Evolutionary conservation across 306 rosid species (phyloP).

Genomic region (Vicia sativa): DNA sequence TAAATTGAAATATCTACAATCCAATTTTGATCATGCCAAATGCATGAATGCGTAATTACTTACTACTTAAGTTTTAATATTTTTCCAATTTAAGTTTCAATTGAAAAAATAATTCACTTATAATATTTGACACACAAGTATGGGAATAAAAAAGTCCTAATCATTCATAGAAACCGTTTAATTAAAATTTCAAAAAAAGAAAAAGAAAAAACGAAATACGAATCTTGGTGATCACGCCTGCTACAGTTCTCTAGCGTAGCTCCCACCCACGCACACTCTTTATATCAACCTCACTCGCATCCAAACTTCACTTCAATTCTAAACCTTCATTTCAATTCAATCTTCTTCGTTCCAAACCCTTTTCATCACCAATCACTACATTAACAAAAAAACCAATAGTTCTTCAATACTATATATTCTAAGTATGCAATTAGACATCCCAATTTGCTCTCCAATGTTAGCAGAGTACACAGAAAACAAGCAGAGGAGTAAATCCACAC

Average conservation of each 20-base stretch:
- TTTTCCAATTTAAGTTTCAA: too few relatives aligned
- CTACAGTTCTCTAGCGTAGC: constrained; percentile 2
- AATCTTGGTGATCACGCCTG: neutral
- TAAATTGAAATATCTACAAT: too few relatives aligned
- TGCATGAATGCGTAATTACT: too few relatives aligned
- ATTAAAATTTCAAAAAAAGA: neutral
- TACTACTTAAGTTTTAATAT: too few relatives aligned
- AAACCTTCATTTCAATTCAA: neutral
- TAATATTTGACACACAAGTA: too few relatives aligned
- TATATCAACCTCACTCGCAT: neutral
- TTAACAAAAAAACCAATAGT: neutral
- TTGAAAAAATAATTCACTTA: too few relatives aligned
- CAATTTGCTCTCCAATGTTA: neutral
- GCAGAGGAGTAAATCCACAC: neutral
- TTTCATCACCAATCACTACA: neutral
- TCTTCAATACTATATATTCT: neutral
- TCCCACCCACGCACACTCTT: neutral
- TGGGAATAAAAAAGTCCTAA: too few relatives aligned
- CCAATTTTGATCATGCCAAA: too few relatives aligned
- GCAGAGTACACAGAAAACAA: neutral
- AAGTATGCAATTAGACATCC: neutral
- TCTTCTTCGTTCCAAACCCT: neutral
- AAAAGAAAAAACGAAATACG: neutral
- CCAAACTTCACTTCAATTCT: neutral
- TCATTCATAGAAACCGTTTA: neutral